Conservation (phyloP, 441 rosid species). For the Macaranga tanarius region DNA sequence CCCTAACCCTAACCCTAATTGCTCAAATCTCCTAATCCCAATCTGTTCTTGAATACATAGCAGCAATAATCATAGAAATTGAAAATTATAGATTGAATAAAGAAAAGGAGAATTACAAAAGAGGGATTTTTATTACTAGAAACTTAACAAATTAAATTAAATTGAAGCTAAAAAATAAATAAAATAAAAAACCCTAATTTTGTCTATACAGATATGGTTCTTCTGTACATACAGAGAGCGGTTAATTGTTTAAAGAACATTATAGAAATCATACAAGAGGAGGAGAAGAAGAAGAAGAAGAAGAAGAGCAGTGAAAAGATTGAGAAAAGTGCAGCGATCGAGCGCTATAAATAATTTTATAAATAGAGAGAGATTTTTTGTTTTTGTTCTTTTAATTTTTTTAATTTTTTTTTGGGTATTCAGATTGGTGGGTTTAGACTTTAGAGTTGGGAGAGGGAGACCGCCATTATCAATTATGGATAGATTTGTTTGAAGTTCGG, state of each 20-base stretch:
- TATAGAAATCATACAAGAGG: not conserved
- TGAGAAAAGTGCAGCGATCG: not conserved
- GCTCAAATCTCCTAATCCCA: not conserved
- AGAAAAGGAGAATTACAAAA: not conserved
- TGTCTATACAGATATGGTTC: not conserved
- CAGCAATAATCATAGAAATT: constrained; percentile 3
- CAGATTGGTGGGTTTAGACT: too few species aligned
- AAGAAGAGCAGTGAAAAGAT: not conserved
- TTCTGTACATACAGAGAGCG: constrained; percentile 6
- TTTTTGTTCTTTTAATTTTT: too few species aligned
- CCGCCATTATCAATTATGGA: too few species aligned
- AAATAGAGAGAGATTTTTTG: too few species aligned
- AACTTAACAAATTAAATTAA: not conserved
- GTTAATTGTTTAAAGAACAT: not conserved
- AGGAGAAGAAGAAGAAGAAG: not conserved
- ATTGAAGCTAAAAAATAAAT: not conserved
- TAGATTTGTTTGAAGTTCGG: too few species aligned
- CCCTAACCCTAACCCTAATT: constrained; percentile 31
- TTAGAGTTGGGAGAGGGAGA: too few species aligned
- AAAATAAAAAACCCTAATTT: constrained; percentile 8
- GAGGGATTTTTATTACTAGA: not conserved
- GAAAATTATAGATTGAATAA: not conserved
- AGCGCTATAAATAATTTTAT: too few species aligned
- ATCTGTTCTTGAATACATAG: constrained; percentile 26
- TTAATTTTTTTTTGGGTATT: too few species aligned